These are phyloP conservation scores for Nepenthes alata DNA, from an alignment of 179 eudicot genomes.

Conservation along the genomic window DNA sequence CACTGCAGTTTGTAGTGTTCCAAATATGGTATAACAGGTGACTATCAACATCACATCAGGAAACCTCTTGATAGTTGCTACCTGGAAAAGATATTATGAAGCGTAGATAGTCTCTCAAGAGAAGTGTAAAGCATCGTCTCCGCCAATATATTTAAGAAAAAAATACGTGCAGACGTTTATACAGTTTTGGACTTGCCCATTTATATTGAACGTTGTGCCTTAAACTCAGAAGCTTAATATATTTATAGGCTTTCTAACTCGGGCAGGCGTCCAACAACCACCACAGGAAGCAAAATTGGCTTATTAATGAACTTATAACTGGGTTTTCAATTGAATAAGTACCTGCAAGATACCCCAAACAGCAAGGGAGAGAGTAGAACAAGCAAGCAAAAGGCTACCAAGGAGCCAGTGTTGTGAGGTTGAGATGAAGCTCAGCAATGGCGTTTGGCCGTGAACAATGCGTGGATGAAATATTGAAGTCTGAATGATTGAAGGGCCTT, in stretches of 20 bases:
- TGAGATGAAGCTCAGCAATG: slow-evolving; percentile 18
- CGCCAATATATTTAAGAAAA: background rate
- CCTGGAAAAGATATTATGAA: slow-evolving; percentile 7
- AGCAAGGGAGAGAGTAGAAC: slow-evolving; percentile 28
- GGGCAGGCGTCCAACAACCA: too few relatives aligned
- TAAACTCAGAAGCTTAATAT: too few relatives aligned
- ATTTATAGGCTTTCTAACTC: too few relatives aligned
- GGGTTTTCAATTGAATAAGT: background rate
- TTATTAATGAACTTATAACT: too few relatives aligned
- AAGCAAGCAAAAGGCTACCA: slow-evolving; percentile 27
- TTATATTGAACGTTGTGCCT: too few relatives aligned
- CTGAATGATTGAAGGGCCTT: slow-evolving; percentile 31
- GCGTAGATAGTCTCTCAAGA: background rate
- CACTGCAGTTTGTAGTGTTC: slow-evolving; percentile 24
- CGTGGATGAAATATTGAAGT: slow-evolving; percentile 17
- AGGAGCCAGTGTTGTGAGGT: slow-evolving; percentile 27
- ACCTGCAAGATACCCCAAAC: slow-evolving; percentile 32
- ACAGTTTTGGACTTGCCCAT: too few relatives aligned
- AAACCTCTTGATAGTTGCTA: slow-evolving; percentile 18
- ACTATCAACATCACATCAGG: slow-evolving; percentile 41
- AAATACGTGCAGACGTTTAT: background rate
- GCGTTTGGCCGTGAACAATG: slow-evolving; percentile 14
- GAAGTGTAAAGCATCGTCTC: background rate
- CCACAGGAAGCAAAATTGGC: too few relatives aligned
- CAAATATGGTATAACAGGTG: slow-evolving; percentile 31